Conservation (phyloP, 805 yeast genomes). For the Pichia californica region DNA sequence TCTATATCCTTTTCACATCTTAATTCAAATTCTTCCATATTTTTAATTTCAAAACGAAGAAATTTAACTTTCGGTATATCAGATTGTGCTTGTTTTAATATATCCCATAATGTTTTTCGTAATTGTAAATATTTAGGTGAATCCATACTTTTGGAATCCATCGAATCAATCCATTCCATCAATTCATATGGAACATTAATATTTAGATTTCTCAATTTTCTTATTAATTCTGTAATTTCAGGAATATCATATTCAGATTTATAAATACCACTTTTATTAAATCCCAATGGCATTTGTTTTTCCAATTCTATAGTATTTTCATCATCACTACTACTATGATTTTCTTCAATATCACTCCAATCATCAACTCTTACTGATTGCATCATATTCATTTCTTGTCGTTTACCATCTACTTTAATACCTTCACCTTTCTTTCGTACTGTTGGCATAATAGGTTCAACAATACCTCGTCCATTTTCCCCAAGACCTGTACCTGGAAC, state of each 20-base stretch:
- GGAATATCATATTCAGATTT: constrained; percentile 17
- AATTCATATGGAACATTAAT: constrained; percentile 32
- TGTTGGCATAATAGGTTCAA: constrained; percentile 70
- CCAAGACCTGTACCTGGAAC: constrained; percentile 85
- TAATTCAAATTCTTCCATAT: constrained; percentile 5
- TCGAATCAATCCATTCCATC: constrained; percentile 28
- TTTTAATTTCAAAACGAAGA: constrained; percentile 13
- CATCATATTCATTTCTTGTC: constrained; percentile 10
- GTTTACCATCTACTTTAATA: constrained; percentile 58
- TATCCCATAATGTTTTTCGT: constrained; percentile 16
- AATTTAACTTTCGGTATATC: constrained; percentile 12
- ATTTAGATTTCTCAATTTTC: constrained; percentile 30
- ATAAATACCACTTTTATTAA: constrained; percentile 11
- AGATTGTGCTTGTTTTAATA: constrained; percentile 9
- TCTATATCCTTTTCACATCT: constrained; percentile 1
- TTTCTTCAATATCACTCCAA: constrained; percentile 15
- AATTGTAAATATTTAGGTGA: constrained; percentile 11
- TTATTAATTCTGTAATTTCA: constrained; percentile 33
- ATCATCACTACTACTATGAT: constrained; percentile 22
- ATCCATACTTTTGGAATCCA: not conserved
- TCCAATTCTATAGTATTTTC: constrained; percentile 20
- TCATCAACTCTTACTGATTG: constrained; percentile 11
- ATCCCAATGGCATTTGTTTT: constrained; percentile 5
- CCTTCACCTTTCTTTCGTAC: constrained; percentile 65
- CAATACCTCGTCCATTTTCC: constrained; percentile 59